Base-by-base conservation (phyloP, 768 basidiomycete species). In the Phylloporus scabripes region DNA sequence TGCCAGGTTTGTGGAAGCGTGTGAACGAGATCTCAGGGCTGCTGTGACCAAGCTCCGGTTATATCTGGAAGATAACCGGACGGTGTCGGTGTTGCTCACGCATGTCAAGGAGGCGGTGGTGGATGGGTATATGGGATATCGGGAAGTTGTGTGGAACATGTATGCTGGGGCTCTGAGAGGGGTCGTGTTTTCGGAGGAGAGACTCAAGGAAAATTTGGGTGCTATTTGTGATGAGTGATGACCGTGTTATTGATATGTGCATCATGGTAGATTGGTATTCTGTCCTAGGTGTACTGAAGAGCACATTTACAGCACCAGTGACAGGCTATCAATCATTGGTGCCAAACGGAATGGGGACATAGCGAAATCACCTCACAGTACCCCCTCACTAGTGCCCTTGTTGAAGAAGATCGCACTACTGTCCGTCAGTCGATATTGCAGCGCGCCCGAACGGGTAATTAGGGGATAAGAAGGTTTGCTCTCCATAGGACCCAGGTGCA, bases 51-150 rank as follows among this genome's bases (percentile, higher is more conserved):
- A 82, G 47, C 67, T 96, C 62, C 72, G 77, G 59, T 57, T 90
- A 49, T 98, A 94, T 64, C 75, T 99, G 7, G 83, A 85, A 58
- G 87, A 93, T 57, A 79, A 81, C 49, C 73, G 83, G 50, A 92
- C 92, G 5, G 87, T 87, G 28, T 72, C 72, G 2, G 85, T 97
- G 7, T 71, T 98, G 46, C 67, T 96, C 24, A 77, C 78, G 26
- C 92, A 93, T 54, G 74, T 88, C 21, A 74, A 82, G 64, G 87
- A 86, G 39, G 79, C 82, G 28, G 76, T 96, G 15, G 76, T 82
- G 54, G 83, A 87, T 45, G 79, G 78, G 29, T 96, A 94, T 67
- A 74, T 76, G 57, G 74, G 74, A 21, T 96, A 91, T 71, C 70
- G 82, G 56, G 83, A 87, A 38, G 71, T 78, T 18, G 74, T 81